Percentiles rank a stretch among this genome's conserved stretches.
phyloP scores from a whole-genome alignment of 352 stramenopile genomes.

The Pythium myriotylum region DNA sequence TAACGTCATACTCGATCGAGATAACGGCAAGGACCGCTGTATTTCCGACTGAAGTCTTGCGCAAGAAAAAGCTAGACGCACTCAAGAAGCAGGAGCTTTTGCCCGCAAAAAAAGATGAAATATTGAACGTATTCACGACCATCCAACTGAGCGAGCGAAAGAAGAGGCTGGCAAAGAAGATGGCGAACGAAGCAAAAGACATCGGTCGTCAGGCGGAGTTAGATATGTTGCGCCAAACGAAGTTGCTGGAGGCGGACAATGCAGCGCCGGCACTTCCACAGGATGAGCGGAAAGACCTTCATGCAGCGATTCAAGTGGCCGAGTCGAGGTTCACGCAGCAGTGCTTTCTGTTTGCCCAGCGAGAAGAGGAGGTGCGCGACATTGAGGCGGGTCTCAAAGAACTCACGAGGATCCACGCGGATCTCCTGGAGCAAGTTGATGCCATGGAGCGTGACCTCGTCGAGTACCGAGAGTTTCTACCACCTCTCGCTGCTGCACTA shows the following conservation, averaged over 20 bases:
- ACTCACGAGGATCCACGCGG: constrained; percentile 65
- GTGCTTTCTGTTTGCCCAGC: constrained; percentile 72
- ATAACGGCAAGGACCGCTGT: constrained; percentile 47
- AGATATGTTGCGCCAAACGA: constrained; percentile 48
- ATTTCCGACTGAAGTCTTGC: constrained; percentile 52
- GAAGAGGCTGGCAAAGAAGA: constrained; percentile 49
- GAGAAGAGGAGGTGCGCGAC: constrained; percentile 71
- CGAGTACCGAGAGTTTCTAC: constrained; percentile 54
- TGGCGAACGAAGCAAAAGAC: constrained; percentile 57
- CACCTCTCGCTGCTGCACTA: constrained; percentile 49
- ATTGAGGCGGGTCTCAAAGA: constrained; percentile 66
- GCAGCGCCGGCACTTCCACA: constrained; percentile 32
- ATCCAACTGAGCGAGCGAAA: constrained; percentile 74
- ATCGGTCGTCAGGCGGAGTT: constrained; percentile 45
- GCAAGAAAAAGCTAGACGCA: constrained; percentile 49
- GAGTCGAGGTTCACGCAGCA: constrained; percentile 58
- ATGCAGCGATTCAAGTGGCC: constrained; percentile 36
- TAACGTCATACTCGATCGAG: constrained; percentile 71
- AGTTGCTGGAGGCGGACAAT: constrained; percentile 58
- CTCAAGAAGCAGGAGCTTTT: constrained; percentile 73
- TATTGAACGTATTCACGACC: constrained; percentile 70
- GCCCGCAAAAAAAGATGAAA: constrained; percentile 54
- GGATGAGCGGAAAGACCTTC: constrained; percentile 45
- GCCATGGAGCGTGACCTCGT: constrained; percentile 58
- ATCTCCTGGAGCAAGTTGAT: constrained; percentile 63